phyloP scores from a whole-genome alignment of 2,329 filamentous ascomycete genomes.

The Falciphora oryzae region DNA sequence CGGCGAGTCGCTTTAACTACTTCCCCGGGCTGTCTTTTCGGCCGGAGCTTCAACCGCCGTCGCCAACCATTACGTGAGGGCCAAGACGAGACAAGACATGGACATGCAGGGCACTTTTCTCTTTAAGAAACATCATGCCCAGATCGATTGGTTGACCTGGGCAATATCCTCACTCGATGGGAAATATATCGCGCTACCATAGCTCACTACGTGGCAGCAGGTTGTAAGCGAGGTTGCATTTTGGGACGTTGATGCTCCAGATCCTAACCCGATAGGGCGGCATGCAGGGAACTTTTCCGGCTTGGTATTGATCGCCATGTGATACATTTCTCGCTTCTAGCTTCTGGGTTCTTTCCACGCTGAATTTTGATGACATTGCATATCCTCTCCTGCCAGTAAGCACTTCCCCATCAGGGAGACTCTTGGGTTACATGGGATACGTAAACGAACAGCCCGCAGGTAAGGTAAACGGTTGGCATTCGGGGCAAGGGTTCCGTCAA shows the following conservation, averaged over 20 bases:
- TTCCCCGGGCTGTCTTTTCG: background rate
- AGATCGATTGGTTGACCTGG: background rate
- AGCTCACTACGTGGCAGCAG: background rate
- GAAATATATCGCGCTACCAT: background rate
- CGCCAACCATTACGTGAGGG: background rate
- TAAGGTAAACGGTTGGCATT: too few relatives aligned
- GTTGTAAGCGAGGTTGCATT: too few relatives aligned
- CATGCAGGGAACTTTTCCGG: background rate
- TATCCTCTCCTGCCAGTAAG: too few relatives aligned
- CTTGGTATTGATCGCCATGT: background rate
- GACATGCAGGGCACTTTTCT: background rate
- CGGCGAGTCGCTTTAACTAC: slow-evolving; percentile 1
- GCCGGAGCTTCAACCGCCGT: background rate
- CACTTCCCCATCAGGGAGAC: too few relatives aligned
- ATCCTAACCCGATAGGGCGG: background rate
- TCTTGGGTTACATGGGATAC: too few relatives aligned
- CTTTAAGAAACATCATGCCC: background rate
- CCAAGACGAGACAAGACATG: background rate
- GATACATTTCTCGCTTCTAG: background rate
- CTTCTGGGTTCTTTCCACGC: background rate
- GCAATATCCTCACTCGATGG: background rate
- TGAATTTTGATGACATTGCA: too few relatives aligned
- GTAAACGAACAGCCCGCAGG: too few relatives aligned
- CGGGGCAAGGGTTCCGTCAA: too few relatives aligned
- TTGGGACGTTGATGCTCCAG: background rate